Percentiles rank a stretch among this genome's conserved stretches.
phyloP scores from a whole-genome alignment of 2,329 filamentous ascomycete species.

The Aspergillus melleus region DNA sequence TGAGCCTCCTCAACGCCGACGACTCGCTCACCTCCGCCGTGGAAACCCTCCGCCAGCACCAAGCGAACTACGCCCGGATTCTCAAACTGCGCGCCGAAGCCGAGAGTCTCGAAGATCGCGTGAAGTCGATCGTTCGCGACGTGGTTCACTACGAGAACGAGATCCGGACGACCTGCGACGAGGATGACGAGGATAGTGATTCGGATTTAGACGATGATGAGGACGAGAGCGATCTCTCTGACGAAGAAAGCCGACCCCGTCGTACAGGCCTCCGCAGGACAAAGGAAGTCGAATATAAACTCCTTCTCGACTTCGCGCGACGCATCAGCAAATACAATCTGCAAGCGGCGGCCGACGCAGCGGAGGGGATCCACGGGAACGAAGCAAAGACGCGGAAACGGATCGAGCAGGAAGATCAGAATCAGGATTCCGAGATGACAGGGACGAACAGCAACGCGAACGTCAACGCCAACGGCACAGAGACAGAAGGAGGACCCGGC shows the following conservation, averaged over 20 bases:
- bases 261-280: conserved; percentile 16
- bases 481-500: conserved; percentile 16
- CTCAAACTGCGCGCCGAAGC: conserved; percentile 43
- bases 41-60: conserved; percentile 44
- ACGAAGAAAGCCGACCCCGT: background rate
- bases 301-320: conserved; percentile 47
- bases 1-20: conserved; percentile 44
- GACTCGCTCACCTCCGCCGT: conserved; percentile 43
- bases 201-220: conserved; percentile 21
- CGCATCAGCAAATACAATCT: conserved; percentile 50
- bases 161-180: conserved; percentile 34
- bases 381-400: conserved; percentile 11
- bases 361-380: conserved; percentile 15
- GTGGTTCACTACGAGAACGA: conserved; percentile 43
- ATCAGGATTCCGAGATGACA: conserved; percentile 36
- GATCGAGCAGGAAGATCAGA: conserved; percentile 19
- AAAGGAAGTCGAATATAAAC: conserved; percentile 44
- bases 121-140: conserved; percentile 43
- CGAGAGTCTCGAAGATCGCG: conserved; percentile 38
- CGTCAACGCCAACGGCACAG: conserved; percentile 7
- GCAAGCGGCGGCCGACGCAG: conserved; percentile 43
- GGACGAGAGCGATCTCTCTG: background rate
- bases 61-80: conserved; percentile 46
- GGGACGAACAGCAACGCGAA: conserved; percentile 26
- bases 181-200: conserved; percentile 33